These are phyloP conservation scores for Penicillium sp. DNA, from an alignment of 2,329 filamentous ascomycete genomes.

Conservation along the genomic window DNA sequence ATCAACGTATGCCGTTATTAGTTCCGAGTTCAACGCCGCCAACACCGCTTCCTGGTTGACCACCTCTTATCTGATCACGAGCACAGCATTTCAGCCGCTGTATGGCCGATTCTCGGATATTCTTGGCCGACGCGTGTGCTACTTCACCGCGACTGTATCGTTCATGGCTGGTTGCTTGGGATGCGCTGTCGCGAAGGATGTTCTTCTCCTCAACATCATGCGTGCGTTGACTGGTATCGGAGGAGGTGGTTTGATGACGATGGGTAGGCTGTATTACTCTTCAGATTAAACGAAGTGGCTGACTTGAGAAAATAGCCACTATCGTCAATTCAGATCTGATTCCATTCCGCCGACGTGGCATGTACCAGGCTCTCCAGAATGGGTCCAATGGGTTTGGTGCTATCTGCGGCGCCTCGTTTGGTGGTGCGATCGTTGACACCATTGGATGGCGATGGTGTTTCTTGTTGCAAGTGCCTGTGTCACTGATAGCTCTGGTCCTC, in stretches of 20 bases:
- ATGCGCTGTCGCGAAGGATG: slow-evolving; percentile 65
- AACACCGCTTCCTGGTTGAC: slow-evolving; percentile 51
- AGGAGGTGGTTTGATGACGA: slow-evolving; percentile 67
- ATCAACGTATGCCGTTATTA: slow-evolving; percentile 45
- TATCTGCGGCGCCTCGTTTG: slow-evolving; percentile 53
- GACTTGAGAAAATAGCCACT: slow-evolving; percentile 38
- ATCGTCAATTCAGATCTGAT: slow-evolving; percentile 74
- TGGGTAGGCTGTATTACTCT: slow-evolving; percentile 43
- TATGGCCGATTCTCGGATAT: slow-evolving; percentile 72
- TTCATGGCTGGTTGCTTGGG: slow-evolving; percentile 66
- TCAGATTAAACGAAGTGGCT: background rate
- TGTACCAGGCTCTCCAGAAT: slow-evolving; percentile 66
- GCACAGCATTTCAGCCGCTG: slow-evolving; percentile 67
- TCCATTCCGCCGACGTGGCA: slow-evolving; percentile 68
- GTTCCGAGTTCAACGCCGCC: slow-evolving; percentile 49
- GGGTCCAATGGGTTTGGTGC: slow-evolving; percentile 61
- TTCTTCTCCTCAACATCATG: slow-evolving; percentile 69
- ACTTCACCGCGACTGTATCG: slow-evolving; percentile 61
- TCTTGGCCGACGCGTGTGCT: slow-evolving; percentile 59
- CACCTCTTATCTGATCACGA: slow-evolving; percentile 65
- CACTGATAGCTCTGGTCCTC: slow-evolving; percentile 53
- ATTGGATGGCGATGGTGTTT: slow-evolving; percentile 55
- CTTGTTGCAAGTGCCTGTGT: slow-evolving; percentile 60
- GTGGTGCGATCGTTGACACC: slow-evolving; percentile 44
- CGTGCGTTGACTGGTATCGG: slow-evolving; percentile 70